Conservation (phyloP, 768 basidiomycete genomes). For the Coprinopsis strossmayeri region DNA sequence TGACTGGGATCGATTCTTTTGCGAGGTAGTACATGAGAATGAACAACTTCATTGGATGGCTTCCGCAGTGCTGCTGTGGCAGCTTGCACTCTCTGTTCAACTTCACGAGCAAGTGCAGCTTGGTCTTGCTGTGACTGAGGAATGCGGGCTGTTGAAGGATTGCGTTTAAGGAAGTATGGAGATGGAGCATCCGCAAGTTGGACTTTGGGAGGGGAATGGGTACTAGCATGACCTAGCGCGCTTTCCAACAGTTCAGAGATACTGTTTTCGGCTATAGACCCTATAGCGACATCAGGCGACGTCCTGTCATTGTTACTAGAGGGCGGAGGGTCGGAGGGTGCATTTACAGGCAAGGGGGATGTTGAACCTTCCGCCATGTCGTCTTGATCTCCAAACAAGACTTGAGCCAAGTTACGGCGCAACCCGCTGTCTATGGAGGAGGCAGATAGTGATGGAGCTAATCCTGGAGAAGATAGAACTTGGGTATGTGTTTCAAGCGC, state of each 20-base stretch:
- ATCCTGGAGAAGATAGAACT: not conserved
- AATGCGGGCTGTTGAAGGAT: conserved; percentile 36
- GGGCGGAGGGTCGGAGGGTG: conserved; percentile 1
- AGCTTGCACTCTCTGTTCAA: conserved; percentile 62
- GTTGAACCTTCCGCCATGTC: conserved; percentile 16
- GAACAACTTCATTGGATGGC: conserved; percentile 28
- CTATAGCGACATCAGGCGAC: not conserved
- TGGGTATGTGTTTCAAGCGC: too few relatives aligned
- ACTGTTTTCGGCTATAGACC: not conserved
- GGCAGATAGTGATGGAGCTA: conserved; percentile 10
- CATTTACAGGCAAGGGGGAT: conserved; percentile 3
- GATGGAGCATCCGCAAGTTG: conserved; percentile 22
- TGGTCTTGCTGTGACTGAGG: conserved; percentile 39
- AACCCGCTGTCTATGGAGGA: conserved; percentile 16
- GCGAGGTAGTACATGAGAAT: conserved; percentile 38
- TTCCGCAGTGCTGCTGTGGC: conserved; percentile 51
- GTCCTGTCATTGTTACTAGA: not conserved
- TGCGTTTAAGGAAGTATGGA: conserved; percentile 32
- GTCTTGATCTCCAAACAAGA: conserved; percentile 55
- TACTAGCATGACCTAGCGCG: not conserved
- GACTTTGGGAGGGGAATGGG: conserved; percentile 14
- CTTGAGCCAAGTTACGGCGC: conserved; percentile 67
- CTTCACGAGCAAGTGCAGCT: conserved; percentile 53
- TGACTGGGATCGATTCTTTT: conserved; percentile 56
- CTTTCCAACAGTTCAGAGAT: conserved; percentile 3